A percentile compares a stretch with the other conserved stretches of the same genome.
These are phyloP conservation scores for Arthroderma uncinatum DNA, from an alignment of 2,329 filamentous ascomycete genomes.

Conservation along the genomic window DNA sequence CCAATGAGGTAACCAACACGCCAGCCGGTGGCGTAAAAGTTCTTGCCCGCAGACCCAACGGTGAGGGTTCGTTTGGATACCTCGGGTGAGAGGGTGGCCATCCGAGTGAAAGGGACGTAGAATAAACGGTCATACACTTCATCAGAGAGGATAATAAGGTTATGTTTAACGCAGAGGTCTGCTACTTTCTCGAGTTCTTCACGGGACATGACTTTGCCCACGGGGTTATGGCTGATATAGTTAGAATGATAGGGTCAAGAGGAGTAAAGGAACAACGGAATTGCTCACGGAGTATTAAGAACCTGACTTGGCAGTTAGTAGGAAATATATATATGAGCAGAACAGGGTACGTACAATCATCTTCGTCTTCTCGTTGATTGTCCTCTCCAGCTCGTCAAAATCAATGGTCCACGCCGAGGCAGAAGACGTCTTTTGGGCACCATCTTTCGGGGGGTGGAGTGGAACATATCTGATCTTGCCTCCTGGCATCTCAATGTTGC, in stretches of 20 bases:
- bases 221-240: slow-evolving; percentile 61
- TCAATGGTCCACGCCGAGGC: slow-evolving; percentile 83
- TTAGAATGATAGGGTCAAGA: background rate
- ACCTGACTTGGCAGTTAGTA: slow-evolving; percentile 23
- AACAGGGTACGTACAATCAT: slow-evolving; percentile 65
- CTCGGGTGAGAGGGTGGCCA: slow-evolving; percentile 82
- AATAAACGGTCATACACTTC: slow-evolving; percentile 92
- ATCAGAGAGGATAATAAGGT: slow-evolving; percentile 85
- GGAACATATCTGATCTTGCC: slow-evolving; percentile 92
- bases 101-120: slow-evolving; percentile 89
- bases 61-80: slow-evolving; percentile 80
- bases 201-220: slow-evolving; percentile 86
- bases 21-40: slow-evolving; percentile 97
- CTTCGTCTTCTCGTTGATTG: slow-evolving; percentile 76
- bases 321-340: slow-evolving; percentile 2
- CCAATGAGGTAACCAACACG: slow-evolving; percentile 92
- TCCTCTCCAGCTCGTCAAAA: slow-evolving; percentile 66
- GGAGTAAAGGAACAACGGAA: background rate
- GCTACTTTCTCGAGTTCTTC: slow-evolving; percentile 76
- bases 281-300: slow-evolving; percentile 40
- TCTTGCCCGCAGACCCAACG: slow-evolving; percentile 92
- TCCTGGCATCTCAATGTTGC: slow-evolving; percentile 96
- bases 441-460: slow-evolving; percentile 76
- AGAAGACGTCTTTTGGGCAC: slow-evolving; percentile 66
- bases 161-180: slow-evolving; percentile 79